phyloP scores from a whole-genome alignment of 371 early-diverging fungal species.

The Zancudomyces culisetae region DNA sequence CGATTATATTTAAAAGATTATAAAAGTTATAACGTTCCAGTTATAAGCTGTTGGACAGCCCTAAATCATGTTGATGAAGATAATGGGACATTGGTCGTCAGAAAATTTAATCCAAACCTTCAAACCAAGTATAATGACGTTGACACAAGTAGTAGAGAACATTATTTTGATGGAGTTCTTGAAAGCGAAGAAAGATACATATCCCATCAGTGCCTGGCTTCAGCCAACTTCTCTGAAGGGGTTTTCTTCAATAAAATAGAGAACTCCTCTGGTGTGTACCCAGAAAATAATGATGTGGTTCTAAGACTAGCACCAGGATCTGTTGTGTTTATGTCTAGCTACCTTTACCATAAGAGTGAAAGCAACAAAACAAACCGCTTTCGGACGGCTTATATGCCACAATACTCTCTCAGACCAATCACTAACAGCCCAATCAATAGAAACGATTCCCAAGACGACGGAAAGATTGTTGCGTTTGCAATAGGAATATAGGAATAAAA shows the following conservation, averaged over 20 bases:
- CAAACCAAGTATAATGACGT: too few species aligned
- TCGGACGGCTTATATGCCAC: conserved; percentile 34
- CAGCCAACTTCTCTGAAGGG: too few species aligned
- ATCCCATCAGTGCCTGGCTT: not conserved
- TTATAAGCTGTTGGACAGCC: conserved; percentile 39
- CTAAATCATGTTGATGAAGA: too few species aligned
- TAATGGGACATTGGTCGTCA: too few species aligned
- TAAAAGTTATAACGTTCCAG: conserved; percentile 8
- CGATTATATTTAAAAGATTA: not conserved
- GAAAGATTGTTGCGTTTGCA: conserved; percentile 6
- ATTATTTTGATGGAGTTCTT: too few species aligned
- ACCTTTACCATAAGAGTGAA: conserved; percentile 30
- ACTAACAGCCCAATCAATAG: not conserved
- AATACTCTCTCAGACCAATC: conserved; percentile 22
- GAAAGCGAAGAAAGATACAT: not conserved
- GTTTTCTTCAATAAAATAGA: too few species aligned
- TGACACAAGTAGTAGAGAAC: too few species aligned
- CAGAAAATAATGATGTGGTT: not conserved
- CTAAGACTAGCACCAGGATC: conserved; percentile 24
- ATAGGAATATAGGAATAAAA: conserved; percentile 6
- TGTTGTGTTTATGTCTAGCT: conserved; percentile 32
- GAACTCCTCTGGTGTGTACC: too few species aligned
- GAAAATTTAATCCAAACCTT: too few species aligned
- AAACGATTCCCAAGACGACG: not conserved
- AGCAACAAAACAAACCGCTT: conserved; percentile 23